Evolutionary conservation across 345 rosid genomes (phyloP).

Genomic region (Camelina sativa): DNA sequence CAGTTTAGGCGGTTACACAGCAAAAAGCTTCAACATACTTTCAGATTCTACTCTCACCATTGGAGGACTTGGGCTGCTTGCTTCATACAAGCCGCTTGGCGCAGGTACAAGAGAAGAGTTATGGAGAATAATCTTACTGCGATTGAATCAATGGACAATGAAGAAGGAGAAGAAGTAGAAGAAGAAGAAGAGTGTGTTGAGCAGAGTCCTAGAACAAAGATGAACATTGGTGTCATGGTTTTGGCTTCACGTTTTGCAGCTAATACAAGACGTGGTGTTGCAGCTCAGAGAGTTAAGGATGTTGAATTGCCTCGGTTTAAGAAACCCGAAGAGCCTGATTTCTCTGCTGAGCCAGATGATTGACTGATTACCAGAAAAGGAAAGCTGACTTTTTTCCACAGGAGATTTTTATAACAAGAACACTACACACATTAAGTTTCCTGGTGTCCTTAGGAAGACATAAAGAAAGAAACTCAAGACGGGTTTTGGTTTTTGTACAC

Average conservation of each 20-base stretch:
- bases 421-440: slow-evolving; percentile 10
- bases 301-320: slow-evolving; percentile 58
- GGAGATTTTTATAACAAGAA: slow-evolving; percentile 25
- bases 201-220: slow-evolving; percentile 42
- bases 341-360: slow-evolving; percentile 61
- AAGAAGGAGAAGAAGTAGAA: slow-evolving; percentile 29
- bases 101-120: slow-evolving; percentile 66
- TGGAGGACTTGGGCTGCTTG: slow-evolving; percentile 99
- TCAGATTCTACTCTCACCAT: slow-evolving; percentile 87
- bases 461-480: slow-evolving; percentile 12
- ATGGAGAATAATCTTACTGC: slow-evolving; percentile 53
- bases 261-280: slow-evolving; percentile 65
- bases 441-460: slow-evolving; percentile 3
- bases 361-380: slow-evolving; percentile 9
- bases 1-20: slow-evolving; percentile 92
- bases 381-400: slow-evolving; percentile 17
- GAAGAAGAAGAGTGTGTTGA: slow-evolving; percentile 28
- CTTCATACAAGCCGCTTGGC: slow-evolving; percentile 96
- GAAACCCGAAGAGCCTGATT: slow-evolving; percentile 89
- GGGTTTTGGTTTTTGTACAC: slow-evolving; percentile 25
- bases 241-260: slow-evolving; percentile 79
- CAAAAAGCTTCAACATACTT: slow-evolving; percentile 93
- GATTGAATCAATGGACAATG: slow-evolving; percentile 51
- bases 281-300: slow-evolving; percentile 61
- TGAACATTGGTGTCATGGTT: slow-evolving; percentile 58